Percentiles rank a stretch among this genome's conserved stretches.
Evolutionary conservation across 2,329 filamentous ascomycete species (phyloP).

Genomic region (Colletotrichum sp.): DNA sequence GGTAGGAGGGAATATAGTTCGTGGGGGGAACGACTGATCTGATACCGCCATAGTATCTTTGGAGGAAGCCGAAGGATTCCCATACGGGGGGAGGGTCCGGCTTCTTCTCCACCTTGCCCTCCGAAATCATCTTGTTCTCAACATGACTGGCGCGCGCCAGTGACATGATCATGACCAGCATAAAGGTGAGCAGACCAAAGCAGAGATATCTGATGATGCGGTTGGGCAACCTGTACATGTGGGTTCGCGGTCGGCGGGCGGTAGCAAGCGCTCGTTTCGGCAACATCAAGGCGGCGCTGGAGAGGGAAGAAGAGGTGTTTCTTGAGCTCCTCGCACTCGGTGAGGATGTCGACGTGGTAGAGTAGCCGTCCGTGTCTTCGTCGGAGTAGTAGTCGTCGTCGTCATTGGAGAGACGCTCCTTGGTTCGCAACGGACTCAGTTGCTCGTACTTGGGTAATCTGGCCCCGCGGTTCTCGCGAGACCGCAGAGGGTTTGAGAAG

Average conservation of each 20-base stretch:
- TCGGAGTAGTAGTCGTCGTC: slow-evolving; percentile 53
- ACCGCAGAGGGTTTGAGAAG: slow-evolving; percentile 51
- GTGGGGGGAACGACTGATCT: slow-evolving; percentile 69
- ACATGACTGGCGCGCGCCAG: slow-evolving; percentile 76
- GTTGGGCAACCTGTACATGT: slow-evolving; percentile 70
- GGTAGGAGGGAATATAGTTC: slow-evolving; percentile 83
- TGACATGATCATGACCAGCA: slow-evolving; percentile 79
- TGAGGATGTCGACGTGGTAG: slow-evolving; percentile 45
- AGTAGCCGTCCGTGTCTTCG: slow-evolving; percentile 46
- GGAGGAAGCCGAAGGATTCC: slow-evolving; percentile 86
- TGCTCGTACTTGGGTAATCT: slow-evolving; percentile 59
- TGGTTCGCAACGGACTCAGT: slow-evolving; percentile 33
- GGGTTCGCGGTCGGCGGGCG: slow-evolving; percentile 35
- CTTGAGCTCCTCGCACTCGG: slow-evolving; percentile 61
- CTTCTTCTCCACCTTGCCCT: slow-evolving; percentile 62
- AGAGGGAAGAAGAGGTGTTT: slow-evolving; percentile 49
- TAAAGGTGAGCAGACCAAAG: slow-evolving; percentile 68
- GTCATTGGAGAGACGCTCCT: slow-evolving; percentile 59
- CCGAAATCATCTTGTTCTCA: slow-evolving; percentile 67
- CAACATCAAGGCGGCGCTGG: slow-evolving; percentile 49
- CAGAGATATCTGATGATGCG: slow-evolving; percentile 81
- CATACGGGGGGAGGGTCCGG: slow-evolving; percentile 72
- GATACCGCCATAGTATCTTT: slow-evolving; percentile 89
- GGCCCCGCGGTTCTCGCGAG: slow-evolving; percentile 45
- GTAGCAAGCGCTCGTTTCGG: slow-evolving; percentile 41